Evolutionary conservation across 2,329 filamentous ascomycete species (phyloP), one percentile per base, ranked within the genome.

Genomic region (Ophiostoma himal-ulmi): DNA sequence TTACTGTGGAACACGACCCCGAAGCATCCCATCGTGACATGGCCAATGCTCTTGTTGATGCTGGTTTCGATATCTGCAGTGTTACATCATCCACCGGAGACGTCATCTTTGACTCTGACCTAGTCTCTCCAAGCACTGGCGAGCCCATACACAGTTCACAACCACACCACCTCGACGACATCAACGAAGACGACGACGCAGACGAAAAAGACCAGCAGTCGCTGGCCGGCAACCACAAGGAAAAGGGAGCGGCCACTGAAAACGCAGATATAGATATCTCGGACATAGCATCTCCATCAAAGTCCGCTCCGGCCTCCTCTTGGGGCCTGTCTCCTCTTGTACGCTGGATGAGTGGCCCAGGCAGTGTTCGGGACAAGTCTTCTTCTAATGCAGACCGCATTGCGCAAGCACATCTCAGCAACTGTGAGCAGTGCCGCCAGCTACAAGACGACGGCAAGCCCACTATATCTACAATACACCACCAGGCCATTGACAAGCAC

Each of bases 51-150:
- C 81, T 90, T 22, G 82, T 86, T 70, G 81, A 83, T 68, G 84
- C 83, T 34, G 87, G 86, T 13, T 89, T 89, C 74, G 85, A 89
- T 71, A 79, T 89, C 65, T 84, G 83, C 75, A 83, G 81, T 73
- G 78, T 84, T 44, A 78, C 78, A 22, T 79, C 79, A 1, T 77
- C 78, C n/a, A 74, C 76, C 52, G 75, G 75, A 68, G 78, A 79
- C 64, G 66, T 26, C 30, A 34, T 69, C 11, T 36, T 71, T 70
- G 65, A 68, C 74, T 44, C 69, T 7, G 69, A 69, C 57, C 54
- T 57, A n/a, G 14, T 14, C 13, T 30, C 39, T 20, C 20, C 64
- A 8, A 30, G 48, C 30, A 66, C 20, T 34, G 37, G 22, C 41
- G 37, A 48, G 30, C 52, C 64, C 6, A 54, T 30, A 5, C 30